Conservation (phyloP, 768 basidiomycete species). For the Suillus occidentalis region DNA sequence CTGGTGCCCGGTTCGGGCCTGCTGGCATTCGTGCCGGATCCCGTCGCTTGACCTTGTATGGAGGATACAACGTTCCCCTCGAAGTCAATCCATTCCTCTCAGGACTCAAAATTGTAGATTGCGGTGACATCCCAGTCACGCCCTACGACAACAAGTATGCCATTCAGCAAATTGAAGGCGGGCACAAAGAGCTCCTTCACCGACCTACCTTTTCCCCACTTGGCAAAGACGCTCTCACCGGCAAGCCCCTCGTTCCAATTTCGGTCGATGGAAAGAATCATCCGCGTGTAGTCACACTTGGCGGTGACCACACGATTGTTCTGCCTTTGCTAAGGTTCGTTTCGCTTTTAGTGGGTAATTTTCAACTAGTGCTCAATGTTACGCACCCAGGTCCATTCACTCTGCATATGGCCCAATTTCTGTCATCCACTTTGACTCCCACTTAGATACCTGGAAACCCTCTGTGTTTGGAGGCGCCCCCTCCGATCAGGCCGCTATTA, state of each 20-base stretch:
- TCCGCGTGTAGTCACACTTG: conserved; percentile 79
- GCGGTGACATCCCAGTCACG: conserved; percentile 76
- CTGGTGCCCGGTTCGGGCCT: conserved; percentile 85
- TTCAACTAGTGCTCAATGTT: not conserved
- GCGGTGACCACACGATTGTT: conserved; percentile 88
- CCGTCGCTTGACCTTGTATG: conserved; percentile 70
- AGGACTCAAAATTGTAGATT: conserved; percentile 71
- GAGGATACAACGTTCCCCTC: conserved; percentile 78
- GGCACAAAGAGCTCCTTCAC: conserved; percentile 70
- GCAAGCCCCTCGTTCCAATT: conserved; percentile 54
- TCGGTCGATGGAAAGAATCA: conserved; percentile 72
- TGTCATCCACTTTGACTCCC: conserved; percentile 87
- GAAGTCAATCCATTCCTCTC: conserved; percentile 69
- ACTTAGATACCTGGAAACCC: conserved; percentile 80
- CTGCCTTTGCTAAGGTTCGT: conserved; percentile 47
- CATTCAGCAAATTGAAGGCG: conserved; percentile 72
- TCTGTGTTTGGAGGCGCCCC: conserved; percentile 74
- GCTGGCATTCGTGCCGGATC: conserved; percentile 80
- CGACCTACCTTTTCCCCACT: conserved; percentile 60
- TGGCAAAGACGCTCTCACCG: conserved; percentile 62
- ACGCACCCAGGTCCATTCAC: conserved; percentile 59
- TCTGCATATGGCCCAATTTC: conserved; percentile 78
- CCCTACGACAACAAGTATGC: conserved; percentile 76
- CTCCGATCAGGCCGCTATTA: conserved; percentile 70
- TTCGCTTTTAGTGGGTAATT: conserved; percentile 25